These are phyloP conservation scores for Lentithecium fluviatile DNA, from an alignment of 495 filamentous ascomycete species.

Conservation along the genomic window DNA sequence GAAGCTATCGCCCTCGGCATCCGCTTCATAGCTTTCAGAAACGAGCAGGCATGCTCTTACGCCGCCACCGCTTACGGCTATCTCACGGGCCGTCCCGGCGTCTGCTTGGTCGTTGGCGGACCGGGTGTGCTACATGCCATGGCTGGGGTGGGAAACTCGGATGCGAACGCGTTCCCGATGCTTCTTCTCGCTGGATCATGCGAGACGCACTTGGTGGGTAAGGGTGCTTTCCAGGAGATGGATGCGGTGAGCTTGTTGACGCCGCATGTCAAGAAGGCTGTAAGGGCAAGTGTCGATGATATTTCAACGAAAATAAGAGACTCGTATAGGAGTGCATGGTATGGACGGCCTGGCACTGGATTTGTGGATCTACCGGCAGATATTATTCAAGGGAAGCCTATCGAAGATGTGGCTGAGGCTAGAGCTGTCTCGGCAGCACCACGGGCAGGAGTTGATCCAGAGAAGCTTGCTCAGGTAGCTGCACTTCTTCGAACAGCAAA, in stretches of 20 bases:
- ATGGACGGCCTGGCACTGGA: slow-evolving; percentile 57
- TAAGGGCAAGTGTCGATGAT: slow-evolving; percentile 52
- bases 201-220: slow-evolving; percentile 55
- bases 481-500: slow-evolving; percentile 52
- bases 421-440: slow-evolving; percentile 43
- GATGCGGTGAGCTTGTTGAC: slow-evolving; percentile 58
- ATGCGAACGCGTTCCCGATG: slow-evolving; percentile 60
- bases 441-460: slow-evolving; percentile 47
- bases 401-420: slow-evolving; percentile 15
- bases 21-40: slow-evolving; percentile 63
- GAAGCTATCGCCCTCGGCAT: slow-evolving; percentile 62
- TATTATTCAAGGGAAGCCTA: slow-evolving; percentile 51
- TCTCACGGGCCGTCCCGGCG: slow-evolving; percentile 59
- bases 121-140: slow-evolving; percentile 63
- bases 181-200: slow-evolving; percentile 59
- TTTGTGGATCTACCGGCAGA: slow-evolving; percentile 65
- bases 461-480: slow-evolving; percentile 47
- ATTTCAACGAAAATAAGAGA: slow-evolving; percentile 53
- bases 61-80: slow-evolving; percentile 65
- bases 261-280: slow-evolving; percentile 59
- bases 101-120: slow-evolving; percentile 65
- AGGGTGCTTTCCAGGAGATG: slow-evolving; percentile 63
- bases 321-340: slow-evolving; percentile 59
- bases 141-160: slow-evolving; percentile 60
- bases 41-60: slow-evolving; percentile 65